Conservation (phyloP, 2,329 filamentous ascomycete genomes). For the Scedosporium minutisporum region DNA sequence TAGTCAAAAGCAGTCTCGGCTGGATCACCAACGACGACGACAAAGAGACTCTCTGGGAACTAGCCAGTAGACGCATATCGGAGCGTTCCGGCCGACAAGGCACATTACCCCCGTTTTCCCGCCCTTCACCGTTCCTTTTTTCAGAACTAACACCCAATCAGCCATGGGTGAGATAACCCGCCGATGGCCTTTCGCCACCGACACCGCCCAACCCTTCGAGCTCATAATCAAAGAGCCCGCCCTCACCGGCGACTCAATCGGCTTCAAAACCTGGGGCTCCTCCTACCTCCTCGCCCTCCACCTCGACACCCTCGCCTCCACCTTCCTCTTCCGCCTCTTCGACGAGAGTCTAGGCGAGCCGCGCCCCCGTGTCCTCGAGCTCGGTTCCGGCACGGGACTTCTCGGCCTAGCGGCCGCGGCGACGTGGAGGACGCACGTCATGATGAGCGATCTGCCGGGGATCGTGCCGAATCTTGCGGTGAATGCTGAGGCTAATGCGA, state of each 20-base stretch:
- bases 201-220: constrained; percentile 35
- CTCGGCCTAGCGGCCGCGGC: constrained; percentile 77
- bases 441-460: constrained; percentile 73
- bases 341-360: constrained; percentile 21
- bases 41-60: constrained; percentile 64
- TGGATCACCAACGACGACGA: constrained; percentile 62
- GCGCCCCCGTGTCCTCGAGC: constrained; percentile 50
- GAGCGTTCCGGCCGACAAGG: constrained; percentile 75
- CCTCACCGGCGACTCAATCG: constrained; percentile 77
- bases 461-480: constrained; percentile 73
- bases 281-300: constrained; percentile 76
- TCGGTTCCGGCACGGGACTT: constrained; percentile 87
- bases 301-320: constrained; percentile 40
- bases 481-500: constrained; percentile 59
- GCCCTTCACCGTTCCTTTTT: not conserved
- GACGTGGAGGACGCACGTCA: constrained; percentile 55
- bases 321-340: constrained; percentile 36
- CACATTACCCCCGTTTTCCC: constrained; percentile 20
- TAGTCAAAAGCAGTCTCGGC: constrained; percentile 55
- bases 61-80: constrained; percentile 68
- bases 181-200: constrained; percentile 39
- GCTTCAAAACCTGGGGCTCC: constrained; percentile 92
- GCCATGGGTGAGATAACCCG: constrained; percentile 49
- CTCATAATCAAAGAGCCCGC: constrained; percentile 77
- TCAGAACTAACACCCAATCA: constrained; percentile 10